Evolutionary conservation across 1,284 basidiomycete species (phyloP).

Genomic region (Afroboletus lepidellus): DNA sequence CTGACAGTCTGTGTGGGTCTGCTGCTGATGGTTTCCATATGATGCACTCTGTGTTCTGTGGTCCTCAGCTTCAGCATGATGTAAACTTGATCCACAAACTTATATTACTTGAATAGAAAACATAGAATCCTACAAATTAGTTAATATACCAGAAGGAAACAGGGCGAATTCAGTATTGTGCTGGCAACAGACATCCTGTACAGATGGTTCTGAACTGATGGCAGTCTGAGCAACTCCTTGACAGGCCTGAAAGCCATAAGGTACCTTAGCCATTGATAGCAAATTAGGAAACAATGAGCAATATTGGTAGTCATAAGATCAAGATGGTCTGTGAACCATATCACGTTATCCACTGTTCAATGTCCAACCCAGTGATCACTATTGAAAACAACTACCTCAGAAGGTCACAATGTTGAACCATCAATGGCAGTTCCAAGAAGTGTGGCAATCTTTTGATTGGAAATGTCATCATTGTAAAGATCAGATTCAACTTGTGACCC

Average conservation of each 20-base stretch:
- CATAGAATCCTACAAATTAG: too few relatives aligned
- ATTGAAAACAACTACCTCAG: neutral
- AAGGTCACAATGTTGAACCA: neutral
- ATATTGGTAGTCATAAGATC: neutral
- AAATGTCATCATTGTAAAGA: neutral
- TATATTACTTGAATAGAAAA: too few relatives aligned
- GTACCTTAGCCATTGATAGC: neutral
- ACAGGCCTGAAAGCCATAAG: neutral
- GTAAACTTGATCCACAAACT: too few relatives aligned
- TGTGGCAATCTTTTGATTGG: neutral
- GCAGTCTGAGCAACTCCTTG: too few relatives aligned
- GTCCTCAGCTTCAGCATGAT: too few relatives aligned
- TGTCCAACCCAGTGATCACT: neutral
- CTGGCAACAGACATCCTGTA: too few relatives aligned
- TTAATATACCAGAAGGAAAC: too few relatives aligned
- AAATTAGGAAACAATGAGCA: neutral
- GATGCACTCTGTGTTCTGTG: too few relatives aligned
- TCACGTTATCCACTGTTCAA: neutral
- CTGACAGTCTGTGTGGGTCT: too few relatives aligned
- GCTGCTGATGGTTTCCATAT: too few relatives aligned
- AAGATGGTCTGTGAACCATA: neutral
- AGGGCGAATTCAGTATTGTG: too few relatives aligned
- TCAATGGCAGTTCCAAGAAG: neutral
- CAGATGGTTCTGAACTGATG: too few relatives aligned
- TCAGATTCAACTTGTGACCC: neutral